A percentile compares a stretch with the other conserved stretches of the same genome.
Evolutionary conservation across 768 basidiomycete genomes (phyloP).

Genomic region (Imleria badia): DNA sequence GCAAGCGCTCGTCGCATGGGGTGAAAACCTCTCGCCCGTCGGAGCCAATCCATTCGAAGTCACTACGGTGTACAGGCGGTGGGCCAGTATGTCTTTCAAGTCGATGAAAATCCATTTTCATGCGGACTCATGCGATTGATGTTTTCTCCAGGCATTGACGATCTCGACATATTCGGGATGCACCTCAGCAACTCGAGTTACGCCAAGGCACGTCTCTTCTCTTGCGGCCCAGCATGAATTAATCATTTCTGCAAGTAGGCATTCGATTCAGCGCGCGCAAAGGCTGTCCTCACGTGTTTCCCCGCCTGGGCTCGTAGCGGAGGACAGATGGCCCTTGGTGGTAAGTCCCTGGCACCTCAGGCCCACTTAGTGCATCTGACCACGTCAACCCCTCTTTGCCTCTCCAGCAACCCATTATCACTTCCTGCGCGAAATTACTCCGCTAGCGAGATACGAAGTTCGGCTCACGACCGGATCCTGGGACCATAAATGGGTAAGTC

Average conservation of each 20-base stretch:
- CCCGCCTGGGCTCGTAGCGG: constrained; percentile 58
- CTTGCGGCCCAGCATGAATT: not conserved
- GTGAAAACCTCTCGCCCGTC: constrained; percentile 49
- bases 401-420: constrained; percentile 59
- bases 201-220: constrained; percentile 50
- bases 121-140: not conserved
- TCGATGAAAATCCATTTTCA: not conserved
- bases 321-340: constrained; percentile 61
- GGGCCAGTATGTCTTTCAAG: constrained; percentile 50
- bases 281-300: constrained; percentile 47
- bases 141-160: constrained; percentile 54
- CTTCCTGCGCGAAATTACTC: constrained; percentile 71
- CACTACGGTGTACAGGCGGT: constrained; percentile 40
- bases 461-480: constrained; percentile 56
- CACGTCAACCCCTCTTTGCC: not conserved
- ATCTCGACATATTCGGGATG: constrained; percentile 61
- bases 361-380: not conserved
- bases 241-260: constrained; percentile 26
- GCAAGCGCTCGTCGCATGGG: constrained; percentile 42
- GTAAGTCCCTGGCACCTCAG: constrained; percentile 6
- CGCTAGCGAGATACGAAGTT: constrained; percentile 61
- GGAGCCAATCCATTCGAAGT: constrained; percentile 57
- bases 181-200: constrained; percentile 85
- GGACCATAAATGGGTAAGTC: constrained; percentile 78
- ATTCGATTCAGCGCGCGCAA: constrained; percentile 50